Base-by-base conservation (phyloP, 176 grass and related monocot genomes). In the Secale cereale region DNA sequence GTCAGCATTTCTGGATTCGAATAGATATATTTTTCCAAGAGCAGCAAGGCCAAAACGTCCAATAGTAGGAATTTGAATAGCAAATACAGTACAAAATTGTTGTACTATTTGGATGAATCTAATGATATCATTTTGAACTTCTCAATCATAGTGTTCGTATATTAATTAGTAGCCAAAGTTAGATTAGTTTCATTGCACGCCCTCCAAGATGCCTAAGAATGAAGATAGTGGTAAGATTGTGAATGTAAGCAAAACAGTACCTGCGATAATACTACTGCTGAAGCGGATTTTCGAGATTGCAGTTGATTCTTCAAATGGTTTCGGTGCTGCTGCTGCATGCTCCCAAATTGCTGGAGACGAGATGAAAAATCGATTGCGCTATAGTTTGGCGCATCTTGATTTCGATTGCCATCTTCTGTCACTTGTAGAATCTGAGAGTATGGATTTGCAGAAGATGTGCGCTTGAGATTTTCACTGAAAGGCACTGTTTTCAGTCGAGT, bases 401-500 rank as follows among this genome's bases (percentile, higher is more conserved):
- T 90, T 61, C 83, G 81, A 74, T 80, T 98, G 66, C 87, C 85
- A 59, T 94, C 94, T 86, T 93, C 91, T 26, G 90, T 65, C 74
- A 92, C 76, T 83, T 88, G 90, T 66, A 91, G 76, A 86, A 96
- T 99, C 81, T 88, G 92, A 65, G 92, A 93, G 72, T 93, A 88
- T 56, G 87, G 89, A 75, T 84, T 91, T 76, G 81, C 85, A 74
- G 92, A 92, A 81, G 88, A 88, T 45, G 88, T 59, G 54, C 82
- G 85, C 78, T 82, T 98, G 59, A 98, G 56, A 82, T 94, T 91
- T 73, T 93, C 93, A 86, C 80, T 87, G 54, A 91, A 94, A 25
- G 97, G 97, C 70, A 99, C 90, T 69, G 94, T 97, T 82, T 99
- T 99, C 82, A 99, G 79, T 78, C 97, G 91, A 71, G 94, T 99